These are phyloP conservation scores for Pythium graminicola DNA, from an alignment of 352 stramenopile genomes.

Conservation along the genomic window DNA sequence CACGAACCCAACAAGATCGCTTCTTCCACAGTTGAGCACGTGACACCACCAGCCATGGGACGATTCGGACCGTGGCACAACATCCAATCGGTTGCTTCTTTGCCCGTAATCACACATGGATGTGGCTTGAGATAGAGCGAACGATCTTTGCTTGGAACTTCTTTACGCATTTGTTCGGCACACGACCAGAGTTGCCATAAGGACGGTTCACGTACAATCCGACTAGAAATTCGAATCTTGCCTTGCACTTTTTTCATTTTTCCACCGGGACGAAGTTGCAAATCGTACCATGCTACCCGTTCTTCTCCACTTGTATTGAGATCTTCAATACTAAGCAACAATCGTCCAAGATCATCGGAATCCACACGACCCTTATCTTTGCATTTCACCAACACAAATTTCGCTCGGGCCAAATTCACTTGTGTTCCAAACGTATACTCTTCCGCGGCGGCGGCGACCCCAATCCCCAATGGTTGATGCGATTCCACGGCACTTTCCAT, in stretches of 20 bases:
- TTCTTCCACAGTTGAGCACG: slow-evolving; percentile 79
- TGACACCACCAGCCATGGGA: slow-evolving; percentile 77
- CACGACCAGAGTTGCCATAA: slow-evolving; percentile 79
- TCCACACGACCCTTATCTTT: slow-evolving; percentile 85
- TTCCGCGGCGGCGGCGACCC: slow-evolving; percentile 65
- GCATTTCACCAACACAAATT: slow-evolving; percentile 83
- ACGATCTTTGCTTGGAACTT: slow-evolving; percentile 61
- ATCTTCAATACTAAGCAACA: slow-evolving; percentile 77
- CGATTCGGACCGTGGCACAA: slow-evolving; percentile 78
- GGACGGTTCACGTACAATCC: slow-evolving; percentile 78
- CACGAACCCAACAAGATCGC: slow-evolving; percentile 68
- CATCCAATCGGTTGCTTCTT: slow-evolving; percentile 81
- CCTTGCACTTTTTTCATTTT: slow-evolving; percentile 84
- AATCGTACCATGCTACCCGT: slow-evolving; percentile 78
- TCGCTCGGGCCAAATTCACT: slow-evolving; percentile 63
- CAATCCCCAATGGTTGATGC: slow-evolving; percentile 81
- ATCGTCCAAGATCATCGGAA: slow-evolving; percentile 66
- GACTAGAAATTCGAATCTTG: slow-evolving; percentile 75
- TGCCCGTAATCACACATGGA: slow-evolving; percentile 69
- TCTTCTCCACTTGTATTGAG: slow-evolving; percentile 80
- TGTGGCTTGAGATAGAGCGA: slow-evolving; percentile 83
- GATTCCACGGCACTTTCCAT: slow-evolving; percentile 73
- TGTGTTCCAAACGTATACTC: slow-evolving; percentile 86
- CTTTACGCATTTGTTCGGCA: slow-evolving; percentile 77
- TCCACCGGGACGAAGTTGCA: slow-evolving; percentile 68